Base-by-base conservation (phyloP, 2,329 filamentous ascomycete genomes). In the Leptographium wingfieldii region DNA sequence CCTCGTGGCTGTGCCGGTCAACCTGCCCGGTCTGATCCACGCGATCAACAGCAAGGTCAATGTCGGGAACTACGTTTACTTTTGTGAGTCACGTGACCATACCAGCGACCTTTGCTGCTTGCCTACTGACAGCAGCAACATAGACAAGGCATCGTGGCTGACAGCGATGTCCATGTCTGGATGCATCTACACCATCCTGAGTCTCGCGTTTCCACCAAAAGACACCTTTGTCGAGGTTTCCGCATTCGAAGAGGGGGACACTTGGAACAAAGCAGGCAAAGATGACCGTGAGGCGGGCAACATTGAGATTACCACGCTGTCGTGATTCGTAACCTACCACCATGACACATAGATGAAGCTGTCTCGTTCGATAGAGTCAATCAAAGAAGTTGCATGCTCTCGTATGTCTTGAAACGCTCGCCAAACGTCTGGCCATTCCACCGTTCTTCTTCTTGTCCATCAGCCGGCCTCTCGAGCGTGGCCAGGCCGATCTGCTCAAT, bases 1-100 rank as follows among this genome's bases (percentile, higher is more conserved):
- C 5, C 6, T 61, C 9, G 55, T 64, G 1, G 60, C 55, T 22
- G 57, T 63, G 12, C 61, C 62, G 0, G 57, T 62, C 22, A 61
- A 60, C n/a, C 57, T 64, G 35, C 60, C 63, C 16, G 63, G 60
- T 2, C 51, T 64, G 46, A 57, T 60, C 38, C 59, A 60, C 29
- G 59, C 59, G 19, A 60, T 60, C 59, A 58, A 55, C 52, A 11
- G 14, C 12, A 35, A 51, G 11, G 51, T 58, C 4, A 10, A 19
- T 14, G 38, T 60, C 35, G 59, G 59, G n/a, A 60, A 60, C 49
- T 57, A 53, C 31, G 2, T 49, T 1, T 60, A 57, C 33, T 60
- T 60, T n/a, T 60, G 59, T 60, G 43, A 31, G 53, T 56, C 3
- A 22, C 6, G 25, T 10, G 12, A 12, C 22, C 33, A 22, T 5